Evolutionary conservation across 306 rosid genomes (phyloP).

Genomic region (Fagus sylvatica): DNA sequence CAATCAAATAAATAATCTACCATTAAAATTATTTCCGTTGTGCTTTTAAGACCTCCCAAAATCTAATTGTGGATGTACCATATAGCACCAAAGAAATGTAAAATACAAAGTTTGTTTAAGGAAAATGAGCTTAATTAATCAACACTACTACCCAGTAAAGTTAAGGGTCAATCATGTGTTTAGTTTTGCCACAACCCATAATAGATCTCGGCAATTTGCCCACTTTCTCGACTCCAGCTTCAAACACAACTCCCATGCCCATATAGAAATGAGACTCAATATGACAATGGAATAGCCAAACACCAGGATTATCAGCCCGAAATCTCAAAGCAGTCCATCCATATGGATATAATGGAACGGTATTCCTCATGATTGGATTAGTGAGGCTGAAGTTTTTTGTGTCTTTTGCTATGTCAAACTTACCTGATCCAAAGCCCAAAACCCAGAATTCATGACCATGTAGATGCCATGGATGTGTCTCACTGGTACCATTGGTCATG

Average conservation of each 20-base stretch:
- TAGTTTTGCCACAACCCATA: slow-evolving; percentile 22
- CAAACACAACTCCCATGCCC: slow-evolving; percentile 27
- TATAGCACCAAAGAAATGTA: too few species aligned
- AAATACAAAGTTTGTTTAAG: too few species aligned
- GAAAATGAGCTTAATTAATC: too few species aligned
- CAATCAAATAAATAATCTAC: too few species aligned
- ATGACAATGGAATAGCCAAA: slow-evolving; percentile 23
- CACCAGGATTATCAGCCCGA: slow-evolving; percentile 25
- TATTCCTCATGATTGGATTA: slow-evolving; percentile 22
- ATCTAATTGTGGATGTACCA: too few species aligned
- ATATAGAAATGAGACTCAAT: slow-evolving; percentile 26
- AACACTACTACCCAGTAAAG: neutral
- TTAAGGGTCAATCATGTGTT: neutral
- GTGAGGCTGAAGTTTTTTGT: slow-evolving; percentile 6
- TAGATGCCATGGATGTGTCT: slow-evolving; percentile 28
- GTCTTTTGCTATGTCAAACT: slow-evolving; percentile 1
- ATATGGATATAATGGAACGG: slow-evolving; percentile 17
- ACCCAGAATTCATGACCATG: slow-evolving; percentile 28
- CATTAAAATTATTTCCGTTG: too few species aligned
- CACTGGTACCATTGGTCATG: neutral
- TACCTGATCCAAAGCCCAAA: slow-evolving; percentile 12
- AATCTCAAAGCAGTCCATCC: slow-evolving; percentile 32
- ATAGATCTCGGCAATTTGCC: slow-evolving; percentile 5
- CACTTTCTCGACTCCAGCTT: slow-evolving; percentile 11
- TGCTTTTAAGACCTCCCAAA: too few species aligned